Evolutionary conservation across 2,329 filamentous ascomycete genomes (phyloP).

Genomic region (Ophiostoma quercus): DNA sequence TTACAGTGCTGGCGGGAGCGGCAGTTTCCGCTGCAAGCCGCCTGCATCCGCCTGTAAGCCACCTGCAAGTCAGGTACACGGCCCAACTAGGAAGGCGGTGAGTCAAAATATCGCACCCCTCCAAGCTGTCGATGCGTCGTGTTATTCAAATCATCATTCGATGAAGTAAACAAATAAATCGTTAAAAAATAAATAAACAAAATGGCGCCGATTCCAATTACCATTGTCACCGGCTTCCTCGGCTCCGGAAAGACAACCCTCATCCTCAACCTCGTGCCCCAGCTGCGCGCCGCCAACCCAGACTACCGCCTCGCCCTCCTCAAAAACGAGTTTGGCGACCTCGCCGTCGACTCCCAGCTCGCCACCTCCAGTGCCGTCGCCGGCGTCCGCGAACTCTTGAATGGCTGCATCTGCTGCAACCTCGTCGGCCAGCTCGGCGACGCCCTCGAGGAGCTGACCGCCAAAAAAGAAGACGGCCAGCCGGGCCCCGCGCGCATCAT

Average conservation of each 20-base stretch:
- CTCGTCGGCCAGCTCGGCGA: constrained; percentile 84
- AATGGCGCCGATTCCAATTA: constrained; percentile 76
- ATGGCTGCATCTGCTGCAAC: constrained; percentile 98
- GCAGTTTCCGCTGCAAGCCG: neutral
- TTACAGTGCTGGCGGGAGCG: neutral
- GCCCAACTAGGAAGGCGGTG: constrained; percentile 1
- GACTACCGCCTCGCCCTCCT: constrained; percentile 84
- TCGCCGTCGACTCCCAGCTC: constrained; percentile 89
- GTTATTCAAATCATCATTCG: neutral
- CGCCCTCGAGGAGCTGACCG: constrained; percentile 69
- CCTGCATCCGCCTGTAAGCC: neutral
- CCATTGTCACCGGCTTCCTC: constrained; percentile 92
- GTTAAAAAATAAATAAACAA: neutral
- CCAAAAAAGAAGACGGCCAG: constrained; percentile 32
- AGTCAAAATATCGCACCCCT: constrained; percentile 10
- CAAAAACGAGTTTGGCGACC: constrained; percentile 96
- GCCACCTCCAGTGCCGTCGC: constrained; percentile 77
- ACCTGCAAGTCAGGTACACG: neutral
- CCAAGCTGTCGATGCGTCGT: neutral
- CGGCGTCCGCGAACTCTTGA: constrained; percentile 86
- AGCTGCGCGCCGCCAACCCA: constrained; percentile 68
- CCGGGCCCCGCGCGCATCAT: constrained; percentile 73
- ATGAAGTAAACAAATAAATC: neutral
- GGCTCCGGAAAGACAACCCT: constrained; percentile 95
- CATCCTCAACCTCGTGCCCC: constrained; percentile 87